Evolutionary conservation across 371 early-diverging fungal species (phyloP).

Genomic region (Paramicrosporidium saccamoebae): DNA sequence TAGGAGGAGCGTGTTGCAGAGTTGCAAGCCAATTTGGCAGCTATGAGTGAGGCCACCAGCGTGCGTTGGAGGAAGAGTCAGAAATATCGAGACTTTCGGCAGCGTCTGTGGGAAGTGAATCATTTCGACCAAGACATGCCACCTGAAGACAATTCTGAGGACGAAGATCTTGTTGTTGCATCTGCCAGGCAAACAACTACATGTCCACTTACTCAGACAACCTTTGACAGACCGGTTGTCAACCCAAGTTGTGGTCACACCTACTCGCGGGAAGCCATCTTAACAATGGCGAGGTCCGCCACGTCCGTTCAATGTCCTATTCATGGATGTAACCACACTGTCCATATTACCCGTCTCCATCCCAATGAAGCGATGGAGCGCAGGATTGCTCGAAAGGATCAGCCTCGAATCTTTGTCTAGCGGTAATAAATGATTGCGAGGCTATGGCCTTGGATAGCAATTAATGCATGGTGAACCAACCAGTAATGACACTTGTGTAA

Average conservation of each 20-base stretch:
- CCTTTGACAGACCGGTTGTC: slow-evolving; percentile 5
- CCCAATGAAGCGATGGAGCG: slow-evolving; percentile 4
- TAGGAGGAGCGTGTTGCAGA: too few species aligned
- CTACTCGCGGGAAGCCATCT: slow-evolving; percentile 4
- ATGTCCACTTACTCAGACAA: slow-evolving; percentile 5
- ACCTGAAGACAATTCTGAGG: slow-evolving; percentile 1
- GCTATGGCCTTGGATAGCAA: too few species aligned
- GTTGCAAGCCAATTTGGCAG: too few species aligned
- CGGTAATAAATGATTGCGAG: too few species aligned
- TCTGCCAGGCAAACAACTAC: slow-evolving; percentile 4
- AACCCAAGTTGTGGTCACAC: slow-evolving; percentile 5
- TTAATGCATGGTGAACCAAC: too few species aligned
- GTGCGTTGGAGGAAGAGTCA: slow-evolving; percentile 1
- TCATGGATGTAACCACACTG: slow-evolving; percentile 3
- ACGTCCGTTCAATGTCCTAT: slow-evolving; percentile 3
- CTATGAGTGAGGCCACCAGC: too few species aligned
- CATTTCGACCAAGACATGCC: slow-evolving; percentile 6
- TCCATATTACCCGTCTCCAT: slow-evolving; percentile 2
- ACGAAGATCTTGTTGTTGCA: slow-evolving; percentile 5
- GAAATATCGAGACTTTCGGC: slow-evolving; percentile 4
- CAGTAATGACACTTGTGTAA: too few species aligned
- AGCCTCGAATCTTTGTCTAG: too few species aligned
- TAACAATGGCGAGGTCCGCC: slow-evolving; percentile 2
- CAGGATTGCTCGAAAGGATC: slow-evolving; percentile 3
- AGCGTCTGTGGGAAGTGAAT: slow-evolving; percentile 5